Conservation (phyloP, 805 yeast species). For the Candida boidinii region DNA sequence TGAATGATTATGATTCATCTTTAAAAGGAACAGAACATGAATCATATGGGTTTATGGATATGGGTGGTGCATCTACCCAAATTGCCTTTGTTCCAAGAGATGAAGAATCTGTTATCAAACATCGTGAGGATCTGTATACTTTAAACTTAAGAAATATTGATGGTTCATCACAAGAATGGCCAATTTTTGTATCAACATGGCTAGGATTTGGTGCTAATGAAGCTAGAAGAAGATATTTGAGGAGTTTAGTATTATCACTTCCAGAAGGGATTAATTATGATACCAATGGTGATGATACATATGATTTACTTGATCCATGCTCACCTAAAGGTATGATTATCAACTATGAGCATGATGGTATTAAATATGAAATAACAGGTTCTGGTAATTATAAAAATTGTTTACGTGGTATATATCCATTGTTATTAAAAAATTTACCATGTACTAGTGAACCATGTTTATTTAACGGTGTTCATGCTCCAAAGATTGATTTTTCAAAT, state of each 20-base stretch:
- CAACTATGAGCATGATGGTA: constrained; percentile 38
- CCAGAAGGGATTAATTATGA: constrained; percentile 39
- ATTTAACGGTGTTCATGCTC: constrained; percentile 94
- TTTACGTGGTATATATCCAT: constrained; percentile 60
- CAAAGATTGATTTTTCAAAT: constrained; percentile 66
- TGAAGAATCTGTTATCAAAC: constrained; percentile 48
- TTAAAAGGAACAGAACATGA: constrained; percentile 16
- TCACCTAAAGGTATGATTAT: constrained; percentile 55
- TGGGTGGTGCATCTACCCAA: constrained; percentile 99
- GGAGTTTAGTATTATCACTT: constrained; percentile 37
- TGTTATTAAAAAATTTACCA: constrained; percentile 69
- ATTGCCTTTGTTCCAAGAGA: constrained; percentile 83
- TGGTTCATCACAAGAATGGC: constrained; percentile 71
- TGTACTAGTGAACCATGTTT: constrained; percentile 86
- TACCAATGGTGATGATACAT: constrained; percentile 36
- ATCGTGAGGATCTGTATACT: constrained; percentile 63
- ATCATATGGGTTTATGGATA: constrained; percentile 91
- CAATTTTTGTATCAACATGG: constrained; percentile 93
- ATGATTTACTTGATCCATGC: constrained; percentile 65
- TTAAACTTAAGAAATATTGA: constrained; percentile 58
- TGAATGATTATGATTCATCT: constrained; percentile 36
- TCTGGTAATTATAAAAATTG: constrained; percentile 76
- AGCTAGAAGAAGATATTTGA: constrained; percentile 70
- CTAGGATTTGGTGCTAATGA: constrained; percentile 96
- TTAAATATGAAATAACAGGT: constrained; percentile 50